Percentiles rank a stretch among this genome's conserved stretches.
phyloP scores from a whole-genome alignment of 768 basidiomycete genomes.

The Boletus edulis region DNA sequence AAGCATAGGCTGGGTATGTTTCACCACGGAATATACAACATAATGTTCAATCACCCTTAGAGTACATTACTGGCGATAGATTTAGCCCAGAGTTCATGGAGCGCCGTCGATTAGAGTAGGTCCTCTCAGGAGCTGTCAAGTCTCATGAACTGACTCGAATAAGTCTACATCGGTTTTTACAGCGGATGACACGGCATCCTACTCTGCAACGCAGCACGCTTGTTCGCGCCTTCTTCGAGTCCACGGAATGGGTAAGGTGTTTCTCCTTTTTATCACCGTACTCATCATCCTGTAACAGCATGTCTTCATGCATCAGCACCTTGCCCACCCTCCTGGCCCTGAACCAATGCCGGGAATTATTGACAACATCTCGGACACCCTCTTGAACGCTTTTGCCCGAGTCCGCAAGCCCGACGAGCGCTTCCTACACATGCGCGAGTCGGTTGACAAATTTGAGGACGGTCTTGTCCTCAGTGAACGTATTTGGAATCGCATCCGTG shows the following conservation, averaged over 20 bases:
- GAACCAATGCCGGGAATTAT: conserved; percentile 79
- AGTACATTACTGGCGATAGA: conserved; percentile 96
- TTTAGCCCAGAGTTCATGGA: conserved; percentile 99
- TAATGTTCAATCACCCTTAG: conserved; percentile 39
- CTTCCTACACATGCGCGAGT: conserved; percentile 88
- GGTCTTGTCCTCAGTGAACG: conserved; percentile 82
- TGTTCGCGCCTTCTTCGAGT: conserved; percentile 92
- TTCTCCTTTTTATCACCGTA: neutral
- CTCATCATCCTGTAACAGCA: conserved; percentile 49
- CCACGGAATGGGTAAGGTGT: conserved; percentile 90
- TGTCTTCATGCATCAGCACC: conserved; percentile 95
- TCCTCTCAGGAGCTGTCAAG: conserved; percentile 2
- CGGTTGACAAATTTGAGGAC: conserved; percentile 95
- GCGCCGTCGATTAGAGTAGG: conserved; percentile 82
- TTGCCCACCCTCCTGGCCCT: conserved; percentile 87
- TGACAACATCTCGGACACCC: conserved; percentile 93
- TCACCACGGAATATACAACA: neutral
- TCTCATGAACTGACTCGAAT: conserved; percentile 2
- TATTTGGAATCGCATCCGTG: conserved; percentile 73
- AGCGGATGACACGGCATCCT: conserved; percentile 90
- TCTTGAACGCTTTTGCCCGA: conserved; percentile 92
- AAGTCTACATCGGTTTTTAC: conserved; percentile 90
- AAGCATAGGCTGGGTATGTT: conserved; percentile 91
- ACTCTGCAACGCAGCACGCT: conserved; percentile 89
- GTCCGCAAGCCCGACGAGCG: conserved; percentile 97